Base-by-base conservation (phyloP, 306 rosid species). In the Trifolium repens region DNA sequence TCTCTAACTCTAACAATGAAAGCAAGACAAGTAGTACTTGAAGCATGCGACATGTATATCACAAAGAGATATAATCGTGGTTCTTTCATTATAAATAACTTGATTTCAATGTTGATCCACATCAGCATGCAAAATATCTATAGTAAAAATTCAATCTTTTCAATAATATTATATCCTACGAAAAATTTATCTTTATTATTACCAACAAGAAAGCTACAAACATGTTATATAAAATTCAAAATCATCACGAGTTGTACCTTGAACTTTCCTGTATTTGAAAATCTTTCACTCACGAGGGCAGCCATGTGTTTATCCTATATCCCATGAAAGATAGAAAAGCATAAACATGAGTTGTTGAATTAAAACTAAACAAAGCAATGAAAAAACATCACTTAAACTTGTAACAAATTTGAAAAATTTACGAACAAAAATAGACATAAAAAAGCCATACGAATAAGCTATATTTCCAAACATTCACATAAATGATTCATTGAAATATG, bases 251-350 rank as follows among this genome's bases (percentile, higher is more conserved):
- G 54, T 12, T 49, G 71, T 87, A 94, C 98, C 93, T 90, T 91
- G 30, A 94, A 76, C 80, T 72, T 84, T 72, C 86, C 87, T 4
- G 93, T 87, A 64, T 80, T 75, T 9, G 84, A 78, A 85, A 91
- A 91, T 82, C 97, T 87, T 87, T 91, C 94, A 53, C 78, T 81
- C 76, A 88, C 97, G 0, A 90, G 89, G 68, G 89, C 86, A 76
- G 96, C 96, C 98, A 90, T 94, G 81, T 94, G 87, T 58, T 87
- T 84, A 82, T 91, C 98, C 96, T 90, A 67, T 77, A 82, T 75
- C 78, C 62, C 35, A 80, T 2, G 73, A 79, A 46, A 74, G 39
- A 35, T 14, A 27, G 11, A 72, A 71, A 79, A 80, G 24, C 30
- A 75, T 76, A 66, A 74, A 39, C 53, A 50, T 64, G 49, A 58